These are phyloP conservation scores for Gossypium raimondii DNA, from an alignment of 345 rosid species.

Conservation along the genomic window DNA sequence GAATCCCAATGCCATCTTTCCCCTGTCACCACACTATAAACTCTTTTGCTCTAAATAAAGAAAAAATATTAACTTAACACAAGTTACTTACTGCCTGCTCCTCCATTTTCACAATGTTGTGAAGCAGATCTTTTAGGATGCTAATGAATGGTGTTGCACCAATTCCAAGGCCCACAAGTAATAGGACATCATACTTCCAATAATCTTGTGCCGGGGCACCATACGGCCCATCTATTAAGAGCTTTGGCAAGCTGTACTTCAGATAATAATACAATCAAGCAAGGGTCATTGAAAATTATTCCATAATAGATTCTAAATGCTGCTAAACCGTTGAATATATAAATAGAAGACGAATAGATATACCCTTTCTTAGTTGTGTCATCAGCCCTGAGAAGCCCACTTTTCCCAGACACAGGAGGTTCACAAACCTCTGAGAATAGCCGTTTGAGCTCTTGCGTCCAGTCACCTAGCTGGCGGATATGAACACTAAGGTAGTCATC, in stretches of 20 bases:
- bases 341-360: background rate
- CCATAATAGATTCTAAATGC: background rate
- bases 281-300: background rate
- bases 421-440: slow-evolving; percentile 85
- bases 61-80: background rate
- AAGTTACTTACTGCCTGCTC: slow-evolving; percentile 73
- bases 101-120: slow-evolving; percentile 80
- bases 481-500: slow-evolving; percentile 93
- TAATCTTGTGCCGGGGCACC: slow-evolving; percentile 99
- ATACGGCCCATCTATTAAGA: slow-evolving; percentile 89
- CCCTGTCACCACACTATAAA: too few relatives aligned
- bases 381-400: slow-evolving; percentile 98
- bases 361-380: slow-evolving; percentile 86
- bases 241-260: slow-evolving; percentile 81
- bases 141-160: slow-evolving; percentile 99
- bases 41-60: too few relatives aligned
- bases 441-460: slow-evolving; percentile 95
- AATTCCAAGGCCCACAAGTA: slow-evolving; percentile 93
- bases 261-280: background rate
- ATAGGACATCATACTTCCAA: slow-evolving; percentile 74
- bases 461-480: slow-evolving; percentile 92
- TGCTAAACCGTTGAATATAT: background rate
- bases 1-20: too few relatives aligned
- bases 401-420: slow-evolving; percentile 71
- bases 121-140: slow-evolving; percentile 87